Conservation (phyloP, 257 asterid species). For the Lycium barbarum region DNA sequence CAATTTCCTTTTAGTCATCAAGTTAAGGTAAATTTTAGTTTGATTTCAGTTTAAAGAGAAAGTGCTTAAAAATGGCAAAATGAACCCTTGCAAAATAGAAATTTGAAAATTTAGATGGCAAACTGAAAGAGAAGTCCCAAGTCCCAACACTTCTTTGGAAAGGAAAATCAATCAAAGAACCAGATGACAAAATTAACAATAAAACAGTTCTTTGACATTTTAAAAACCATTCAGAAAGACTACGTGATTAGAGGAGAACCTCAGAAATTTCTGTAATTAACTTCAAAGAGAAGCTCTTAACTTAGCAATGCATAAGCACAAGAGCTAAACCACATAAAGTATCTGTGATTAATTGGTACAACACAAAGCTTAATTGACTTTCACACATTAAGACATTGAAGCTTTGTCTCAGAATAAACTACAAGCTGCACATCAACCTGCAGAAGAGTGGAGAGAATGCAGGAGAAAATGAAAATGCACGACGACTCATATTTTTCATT, state of each 20-base stretch:
- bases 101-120: too few relatives aligned
- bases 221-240: background rate
- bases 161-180: background rate
- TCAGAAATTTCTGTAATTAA: background rate
- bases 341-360: background rate
- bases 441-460: background rate
- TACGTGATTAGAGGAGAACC: background rate
- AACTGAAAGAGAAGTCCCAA: too few relatives aligned
- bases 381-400: background rate
- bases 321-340: background rate
- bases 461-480: background rate
- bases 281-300: background rate
- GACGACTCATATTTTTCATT: background rate
- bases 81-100: too few relatives aligned
- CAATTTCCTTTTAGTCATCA: too few relatives aligned
- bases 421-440: constrained; percentile 19
- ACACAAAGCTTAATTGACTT: background rate
- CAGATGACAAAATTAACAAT: background rate
- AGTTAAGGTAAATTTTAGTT: too few relatives aligned
- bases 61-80: too few relatives aligned
- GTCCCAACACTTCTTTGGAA: background rate
- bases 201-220: background rate
- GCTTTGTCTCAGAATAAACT: background rate
- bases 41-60: too few relatives aligned
- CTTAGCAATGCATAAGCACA: background rate